A percentile compares a stretch with the other conserved stretches of the same genome.
Conservation (phyloP, 192 early-diverging fungal species). For the Cetraspora pellucida region DNA sequence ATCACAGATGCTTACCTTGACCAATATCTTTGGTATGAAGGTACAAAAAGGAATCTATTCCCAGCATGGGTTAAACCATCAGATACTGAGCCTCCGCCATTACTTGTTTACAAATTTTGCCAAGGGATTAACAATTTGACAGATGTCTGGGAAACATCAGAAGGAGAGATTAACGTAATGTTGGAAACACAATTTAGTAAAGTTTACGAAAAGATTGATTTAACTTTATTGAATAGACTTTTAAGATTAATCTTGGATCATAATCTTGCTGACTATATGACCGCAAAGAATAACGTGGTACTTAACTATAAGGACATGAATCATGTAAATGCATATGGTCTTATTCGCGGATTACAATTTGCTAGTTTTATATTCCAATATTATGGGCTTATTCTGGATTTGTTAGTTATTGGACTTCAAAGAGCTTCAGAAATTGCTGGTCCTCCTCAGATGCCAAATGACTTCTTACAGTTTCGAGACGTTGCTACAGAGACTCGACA, state of each 20-base stretch:
- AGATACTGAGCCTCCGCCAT: conserved; percentile 94
- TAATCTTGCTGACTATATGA: conserved; percentile 99
- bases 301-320: conserved; percentile 99
- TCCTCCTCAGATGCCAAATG: conserved; percentile 87
- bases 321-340: conserved; percentile 95
- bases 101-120: conserved; percentile 94
- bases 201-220: conserved; percentile 96
- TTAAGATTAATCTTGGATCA: conserved; percentile 96
- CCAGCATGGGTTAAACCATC: conserved; percentile 99
- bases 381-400: conserved; percentile 95
- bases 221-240: conserved; percentile 91
- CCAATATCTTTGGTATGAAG: conserved; percentile 99
- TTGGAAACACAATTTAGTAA: conserved; percentile 92
- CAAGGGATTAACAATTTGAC: conserved; percentile 98
- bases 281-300: conserved; percentile 98
- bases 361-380: conserved; percentile 98
- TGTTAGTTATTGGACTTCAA: conserved; percentile 91
- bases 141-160: conserved; percentile 90
- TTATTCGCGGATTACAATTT: conserved; percentile 98
- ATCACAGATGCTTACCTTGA: conserved; percentile 99
- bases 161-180: conserved; percentile 95
- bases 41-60: conserved; percentile 95
- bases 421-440: conserved; percentile 98
- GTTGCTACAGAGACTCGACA: conserved; percentile 90
- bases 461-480: conserved; percentile 96